Conservation (phyloP, 495 filamentous ascomycete species). For the Xylaria nigripes region DNA sequence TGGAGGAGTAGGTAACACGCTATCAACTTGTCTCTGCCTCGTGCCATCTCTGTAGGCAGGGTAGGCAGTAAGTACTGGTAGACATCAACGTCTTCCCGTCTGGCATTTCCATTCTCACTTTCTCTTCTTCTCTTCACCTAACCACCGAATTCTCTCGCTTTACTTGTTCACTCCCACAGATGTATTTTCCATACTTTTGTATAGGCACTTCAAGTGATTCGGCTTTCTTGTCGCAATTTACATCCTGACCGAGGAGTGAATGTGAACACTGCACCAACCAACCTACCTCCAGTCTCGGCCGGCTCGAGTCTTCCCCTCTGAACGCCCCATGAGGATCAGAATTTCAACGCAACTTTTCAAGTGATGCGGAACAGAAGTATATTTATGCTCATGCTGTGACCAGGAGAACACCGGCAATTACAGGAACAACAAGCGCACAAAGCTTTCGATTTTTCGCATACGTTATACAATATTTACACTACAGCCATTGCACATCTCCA, state of each 20-base stretch:
- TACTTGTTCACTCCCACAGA: neutral
- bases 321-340: neutral
- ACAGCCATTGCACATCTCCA: no score
- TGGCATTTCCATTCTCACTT: no score
- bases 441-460: no score
- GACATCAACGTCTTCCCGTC: no score
- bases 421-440: neutral
- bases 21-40: no score
- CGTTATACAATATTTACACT: no score
- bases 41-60: no score
- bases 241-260: neutral
- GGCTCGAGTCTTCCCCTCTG: constrained; percentile 2
- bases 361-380: neutral
- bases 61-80: no score
- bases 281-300: neutral
- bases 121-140: neutral
- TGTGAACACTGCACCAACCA: neutral
- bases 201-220: neutral
- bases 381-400: neutral
- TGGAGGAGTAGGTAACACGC: no score
- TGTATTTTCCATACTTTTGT: neutral
- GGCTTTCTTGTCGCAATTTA: neutral
- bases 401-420: neutral
- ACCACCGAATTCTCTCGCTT: neutral
- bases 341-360: neutral